phyloP scores from a whole-genome alignment of 441 rosid species.

The Erysimum pusillum region DNA sequence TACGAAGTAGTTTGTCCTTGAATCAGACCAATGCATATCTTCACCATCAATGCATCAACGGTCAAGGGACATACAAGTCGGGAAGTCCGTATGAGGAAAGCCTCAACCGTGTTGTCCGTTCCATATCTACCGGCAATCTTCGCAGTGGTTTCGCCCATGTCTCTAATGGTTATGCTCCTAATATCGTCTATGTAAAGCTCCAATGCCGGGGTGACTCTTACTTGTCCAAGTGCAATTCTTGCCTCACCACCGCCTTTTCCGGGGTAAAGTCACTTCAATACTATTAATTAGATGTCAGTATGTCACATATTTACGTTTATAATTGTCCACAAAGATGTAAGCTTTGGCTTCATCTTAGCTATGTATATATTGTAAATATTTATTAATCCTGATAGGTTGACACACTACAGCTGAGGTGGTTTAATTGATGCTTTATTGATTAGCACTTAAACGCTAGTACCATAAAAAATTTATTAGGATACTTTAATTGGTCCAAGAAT shows the following conservation, averaged over 20 bases:
- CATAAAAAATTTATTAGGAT: too few relatives aligned
- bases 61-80: not conserved
- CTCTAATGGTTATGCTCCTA: not conserved
- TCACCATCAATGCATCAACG: not conserved
- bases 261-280: not conserved
- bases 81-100: not conserved
- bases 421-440: not conserved
- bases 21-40: constrained; percentile 1
- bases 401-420: too few relatives aligned
- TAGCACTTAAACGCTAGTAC: too few relatives aligned
- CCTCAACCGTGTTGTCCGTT: not conserved
- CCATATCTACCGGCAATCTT: not conserved
- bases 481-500: not conserved
- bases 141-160: not conserved
- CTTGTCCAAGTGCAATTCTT: not conserved
- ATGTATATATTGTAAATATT: too few relatives aligned
- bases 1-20: not conserved
- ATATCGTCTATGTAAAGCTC: not conserved
- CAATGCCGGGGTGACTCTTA: not conserved
- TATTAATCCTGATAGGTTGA: too few relatives aligned
- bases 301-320: too few relatives aligned
- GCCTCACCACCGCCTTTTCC: not conserved
- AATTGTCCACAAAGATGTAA: too few relatives aligned
- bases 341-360: too few relatives aligned
- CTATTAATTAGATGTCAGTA: too few relatives aligned